These are phyloP conservation scores for Dothistroma pini DNA, from an alignment of 2,329 filamentous ascomycete genomes.

Conservation along the genomic window DNA sequence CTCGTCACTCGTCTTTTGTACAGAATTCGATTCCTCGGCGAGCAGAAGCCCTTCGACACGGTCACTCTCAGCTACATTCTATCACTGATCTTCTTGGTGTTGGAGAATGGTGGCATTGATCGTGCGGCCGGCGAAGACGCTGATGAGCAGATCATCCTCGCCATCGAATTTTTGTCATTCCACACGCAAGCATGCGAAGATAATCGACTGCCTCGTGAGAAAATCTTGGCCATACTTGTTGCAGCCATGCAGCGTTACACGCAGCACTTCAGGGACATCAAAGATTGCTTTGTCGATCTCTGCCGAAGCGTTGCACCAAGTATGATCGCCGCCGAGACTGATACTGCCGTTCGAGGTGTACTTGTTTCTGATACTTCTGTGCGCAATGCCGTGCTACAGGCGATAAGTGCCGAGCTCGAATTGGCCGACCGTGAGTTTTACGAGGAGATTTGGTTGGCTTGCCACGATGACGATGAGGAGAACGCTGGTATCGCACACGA, in stretches of 20 bases:
- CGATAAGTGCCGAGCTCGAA: constrained; percentile 87
- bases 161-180: constrained; percentile 82
- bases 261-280: constrained; percentile 92
- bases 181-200: constrained; percentile 80
- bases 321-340: constrained; percentile 68
- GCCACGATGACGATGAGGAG: constrained; percentile 84
- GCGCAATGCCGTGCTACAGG: constrained; percentile 79
- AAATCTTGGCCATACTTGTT: constrained; percentile 69
- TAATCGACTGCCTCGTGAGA: constrained; percentile 68
- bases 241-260: constrained; percentile 81
- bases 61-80: constrained; percentile 85
- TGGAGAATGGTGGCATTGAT: constrained; percentile 75
- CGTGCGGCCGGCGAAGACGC: constrained; percentile 65
- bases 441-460: constrained; percentile 89
- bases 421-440: constrained; percentile 82
- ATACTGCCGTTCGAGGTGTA: constrained; percentile 69
- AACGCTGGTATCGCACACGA: constrained; percentile 78
- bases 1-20: constrained; percentile 87
- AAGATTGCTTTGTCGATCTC: constrained; percentile 84
- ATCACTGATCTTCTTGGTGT: constrained; percentile 73
- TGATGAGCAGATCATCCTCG: constrained; percentile 85
- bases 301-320: constrained; percentile 81
- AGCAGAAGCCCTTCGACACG: constrained; percentile 89
- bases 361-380: constrained; percentile 78
- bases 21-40: constrained; percentile 80